A percentile compares a stretch with the other conserved stretches of the same genome.
These are phyloP conservation scores for Physcia stellaris DNA, from an alignment of 495 filamentous ascomycete species.

Conservation along the genomic window DNA sequence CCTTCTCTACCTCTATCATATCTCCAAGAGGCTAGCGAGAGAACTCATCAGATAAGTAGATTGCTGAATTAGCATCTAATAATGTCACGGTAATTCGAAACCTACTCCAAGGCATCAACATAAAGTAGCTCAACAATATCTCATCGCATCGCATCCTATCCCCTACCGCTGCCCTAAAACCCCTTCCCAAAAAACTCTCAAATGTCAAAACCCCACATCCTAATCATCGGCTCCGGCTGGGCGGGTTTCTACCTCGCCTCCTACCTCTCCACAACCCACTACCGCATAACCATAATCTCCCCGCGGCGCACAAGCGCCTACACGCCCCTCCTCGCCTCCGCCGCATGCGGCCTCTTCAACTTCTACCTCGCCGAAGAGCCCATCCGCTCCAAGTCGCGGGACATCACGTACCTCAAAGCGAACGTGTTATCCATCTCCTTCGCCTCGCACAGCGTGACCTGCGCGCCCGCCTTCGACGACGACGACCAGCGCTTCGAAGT, in stretches of 20 bases:
- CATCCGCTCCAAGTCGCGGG: slow-evolving; percentile 26
- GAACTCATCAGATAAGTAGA: too few species aligned
- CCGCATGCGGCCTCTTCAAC: slow-evolving; percentile 63
- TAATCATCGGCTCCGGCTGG: slow-evolving; percentile 62
- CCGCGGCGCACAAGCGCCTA: slow-evolving; percentile 71
- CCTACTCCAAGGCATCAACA: too few species aligned
- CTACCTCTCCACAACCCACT: slow-evolving; percentile 48
- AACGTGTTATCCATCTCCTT: slow-evolving; percentile 5
- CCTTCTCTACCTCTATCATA: too few species aligned
- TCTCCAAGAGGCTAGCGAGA: too few species aligned
- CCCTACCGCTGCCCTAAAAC: too few species aligned
- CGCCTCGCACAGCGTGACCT: background rate
- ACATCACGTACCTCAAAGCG: slow-evolving; percentile 7
- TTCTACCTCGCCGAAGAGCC: slow-evolving; percentile 62
- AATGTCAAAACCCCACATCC: slow-evolving; percentile 23
- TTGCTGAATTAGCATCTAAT: too few species aligned
- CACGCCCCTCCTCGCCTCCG: slow-evolving; percentile 63
- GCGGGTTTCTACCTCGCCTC: slow-evolving; percentile 47
- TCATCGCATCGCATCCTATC: too few species aligned
- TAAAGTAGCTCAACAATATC: too few species aligned
- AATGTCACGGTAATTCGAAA: too few species aligned
- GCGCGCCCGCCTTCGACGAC: slow-evolving; percentile 8
- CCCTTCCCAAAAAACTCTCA: too few species aligned
- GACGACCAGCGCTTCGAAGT: slow-evolving; percentile 44
- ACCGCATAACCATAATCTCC: slow-evolving; percentile 55